Base-by-base conservation (phyloP, 768 basidiomycete genomes). In the Lactifluus volemus region DNA sequence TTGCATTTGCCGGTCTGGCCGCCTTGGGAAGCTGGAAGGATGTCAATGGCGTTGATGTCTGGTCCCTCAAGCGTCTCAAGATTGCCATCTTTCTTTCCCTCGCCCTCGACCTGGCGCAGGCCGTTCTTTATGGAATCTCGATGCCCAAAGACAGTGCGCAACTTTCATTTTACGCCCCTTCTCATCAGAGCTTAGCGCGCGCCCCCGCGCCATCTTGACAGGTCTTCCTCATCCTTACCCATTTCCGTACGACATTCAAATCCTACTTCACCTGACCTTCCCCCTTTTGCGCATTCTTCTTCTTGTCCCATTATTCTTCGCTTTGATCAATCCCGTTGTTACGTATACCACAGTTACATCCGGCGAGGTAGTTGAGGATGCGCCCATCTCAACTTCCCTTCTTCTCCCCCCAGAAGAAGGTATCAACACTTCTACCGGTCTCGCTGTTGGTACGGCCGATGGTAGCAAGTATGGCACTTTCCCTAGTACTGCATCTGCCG, bases 1-100 rank as follows among this genome's bases (percentile, higher is more conserved):
- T 82, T 45, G 86, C 85, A 4, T 89, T 88, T 66, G 75, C 83
- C 39, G 85, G 86, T 41, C 75, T 92, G 52, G 86, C 89, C 14
- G 83, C 84, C 10, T 74, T 90, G 48, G 90, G 90, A 9, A 79
- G 87, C 12, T 91, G 84, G 82, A 90, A 92, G 72, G 89, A 89
- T 63, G 75, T 87, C 57, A 79, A 82, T 34, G 86, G 86, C 39
- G 78, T 84, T 39, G 76, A 82, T 42, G 82, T 89, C 17, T 90
- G 87, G 88, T 78, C 77, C 38, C 69, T 82, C 66, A 81, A 70
- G 63, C 79, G 83, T 50, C 71, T 89, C 67, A 88, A 78, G 70
- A 49, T 75, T 7, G 78, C 82, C 48, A 72, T 88, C 38, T 70
- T 80, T 19, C 63, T 78, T 48, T 79, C 86, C 11, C 71, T 89